A percentile compares a stretch with the other conserved stretches of the same genome.
Conservation (phyloP, 805 yeast genomes). For the Metschnikowia henanensis region DNA sequence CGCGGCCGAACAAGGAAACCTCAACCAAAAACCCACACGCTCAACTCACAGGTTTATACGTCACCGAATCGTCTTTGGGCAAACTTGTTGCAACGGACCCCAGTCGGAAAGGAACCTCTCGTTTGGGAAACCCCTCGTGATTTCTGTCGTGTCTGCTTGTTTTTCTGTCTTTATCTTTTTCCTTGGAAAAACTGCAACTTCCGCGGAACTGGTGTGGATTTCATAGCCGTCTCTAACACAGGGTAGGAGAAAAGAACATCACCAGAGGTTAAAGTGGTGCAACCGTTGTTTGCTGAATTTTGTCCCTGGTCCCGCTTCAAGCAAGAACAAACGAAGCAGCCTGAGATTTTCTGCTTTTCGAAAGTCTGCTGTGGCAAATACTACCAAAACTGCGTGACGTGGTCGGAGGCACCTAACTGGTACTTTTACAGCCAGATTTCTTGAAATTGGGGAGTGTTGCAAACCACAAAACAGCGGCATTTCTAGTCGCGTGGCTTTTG, state of each 20-base stretch:
- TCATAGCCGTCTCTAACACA: neutral
- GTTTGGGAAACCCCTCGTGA: neutral
- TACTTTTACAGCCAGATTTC: too few species aligned
- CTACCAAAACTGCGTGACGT: too few species aligned
- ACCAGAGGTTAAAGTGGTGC: neutral
- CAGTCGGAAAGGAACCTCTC: neutral
- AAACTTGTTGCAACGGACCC: constrained; percentile 5
- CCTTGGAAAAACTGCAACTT: neutral
- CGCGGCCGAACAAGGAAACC: constrained; percentile 12
- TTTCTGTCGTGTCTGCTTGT: constrained; percentile 1
- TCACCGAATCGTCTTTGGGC: constrained; percentile 7
- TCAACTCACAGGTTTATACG: neutral
- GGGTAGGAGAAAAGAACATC: neutral
- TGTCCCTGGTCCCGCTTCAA: too few species aligned
- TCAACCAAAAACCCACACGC: constrained; percentile 6
- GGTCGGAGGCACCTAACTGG: too few species aligned
- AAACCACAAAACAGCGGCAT: too few species aligned
- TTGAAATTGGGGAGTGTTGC: too few species aligned
- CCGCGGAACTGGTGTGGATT: neutral
- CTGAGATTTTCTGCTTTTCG: too few species aligned
- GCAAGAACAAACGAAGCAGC: too few species aligned
- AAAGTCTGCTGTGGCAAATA: too few species aligned
- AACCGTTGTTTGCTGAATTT: too few species aligned
- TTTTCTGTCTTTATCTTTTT: neutral
- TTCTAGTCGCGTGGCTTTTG: too few species aligned